Conservation (phyloP, 148 eudicot genomes). For the Arctostaphylos glauca region DNA sequence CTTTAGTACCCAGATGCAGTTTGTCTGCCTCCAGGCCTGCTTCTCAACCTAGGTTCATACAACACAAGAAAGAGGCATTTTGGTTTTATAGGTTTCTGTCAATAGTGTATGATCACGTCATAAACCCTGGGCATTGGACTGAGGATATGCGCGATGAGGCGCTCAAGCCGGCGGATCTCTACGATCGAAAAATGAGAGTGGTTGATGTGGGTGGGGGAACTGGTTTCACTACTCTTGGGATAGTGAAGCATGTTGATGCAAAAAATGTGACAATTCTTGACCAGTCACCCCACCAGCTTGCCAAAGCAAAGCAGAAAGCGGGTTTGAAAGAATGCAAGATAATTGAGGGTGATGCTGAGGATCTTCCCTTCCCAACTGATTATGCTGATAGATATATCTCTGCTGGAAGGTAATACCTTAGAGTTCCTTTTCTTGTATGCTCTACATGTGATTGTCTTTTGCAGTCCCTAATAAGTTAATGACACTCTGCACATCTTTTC, state of each 20-base stretch:
- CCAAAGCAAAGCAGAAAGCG: slow-evolving; percentile 76
- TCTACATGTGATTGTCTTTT: neutral
- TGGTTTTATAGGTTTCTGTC: slow-evolving; percentile 88
- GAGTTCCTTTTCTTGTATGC: neutral
- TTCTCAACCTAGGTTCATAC: slow-evolving; percentile 89
- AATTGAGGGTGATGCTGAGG: slow-evolving; percentile 85
- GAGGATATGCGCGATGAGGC: slow-evolving; percentile 91
- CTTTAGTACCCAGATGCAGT: slow-evolving; percentile 57
- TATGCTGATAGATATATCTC: slow-evolving; percentile 87
- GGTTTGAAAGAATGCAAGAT: slow-evolving; percentile 81
- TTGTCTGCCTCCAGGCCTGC: slow-evolving; percentile 66
- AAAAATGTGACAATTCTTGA: slow-evolving; percentile 92
- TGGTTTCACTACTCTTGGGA: slow-evolving; percentile 80
- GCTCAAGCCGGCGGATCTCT: slow-evolving; percentile 75
- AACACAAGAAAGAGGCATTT: slow-evolving; percentile 84
- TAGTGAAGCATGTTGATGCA: slow-evolving; percentile 83
- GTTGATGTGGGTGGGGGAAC: slow-evolving; percentile 96
- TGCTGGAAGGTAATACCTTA: slow-evolving; percentile 70
- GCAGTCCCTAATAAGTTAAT: neutral
- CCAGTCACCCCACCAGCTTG: slow-evolving; percentile 92
- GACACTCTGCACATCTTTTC: neutral
- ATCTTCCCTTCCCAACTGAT: slow-evolving; percentile 84
- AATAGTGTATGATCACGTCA: slow-evolving; percentile 70
- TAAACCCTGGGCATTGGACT: slow-evolving; percentile 87
- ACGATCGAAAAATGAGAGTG: slow-evolving; percentile 47